Percentiles rank a stretch among this genome's conserved stretches.
Conservation (phyloP, 371 early-diverging fungal species). For the Syncephalastrum monosporum region DNA sequence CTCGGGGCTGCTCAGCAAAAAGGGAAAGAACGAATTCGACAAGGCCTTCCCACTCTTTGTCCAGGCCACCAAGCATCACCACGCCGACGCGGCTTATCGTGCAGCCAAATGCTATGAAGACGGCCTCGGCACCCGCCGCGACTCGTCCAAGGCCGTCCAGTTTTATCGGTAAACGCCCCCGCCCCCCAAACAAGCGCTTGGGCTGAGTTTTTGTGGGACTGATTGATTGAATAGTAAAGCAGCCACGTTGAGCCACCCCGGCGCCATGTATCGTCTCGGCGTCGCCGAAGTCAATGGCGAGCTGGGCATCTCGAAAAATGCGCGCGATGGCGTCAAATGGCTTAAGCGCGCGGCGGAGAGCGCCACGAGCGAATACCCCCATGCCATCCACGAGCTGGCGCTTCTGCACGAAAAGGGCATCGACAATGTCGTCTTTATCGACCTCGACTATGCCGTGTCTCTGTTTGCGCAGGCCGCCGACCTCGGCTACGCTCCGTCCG, state of each 20-base stretch:
- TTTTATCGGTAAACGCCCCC: conserved; percentile 54
- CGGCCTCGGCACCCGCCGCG: conserved; percentile 62
- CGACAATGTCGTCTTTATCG: conserved; percentile 68
- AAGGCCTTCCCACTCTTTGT: conserved; percentile 71
- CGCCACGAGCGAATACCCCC: conserved; percentile 73
- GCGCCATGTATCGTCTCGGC: conserved; percentile 73
- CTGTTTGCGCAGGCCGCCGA: conserved; percentile 74
- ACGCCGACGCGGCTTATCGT: conserved; percentile 68
- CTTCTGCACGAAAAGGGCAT: conserved; percentile 70
- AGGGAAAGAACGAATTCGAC: conserved; percentile 67
- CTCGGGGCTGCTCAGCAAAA: conserved; percentile 54
- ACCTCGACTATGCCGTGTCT: conserved; percentile 72
- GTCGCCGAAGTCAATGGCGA: conserved; percentile 76
- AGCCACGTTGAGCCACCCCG: conserved; percentile 66
- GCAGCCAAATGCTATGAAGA: conserved; percentile 72
- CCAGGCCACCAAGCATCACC: conserved; percentile 68
- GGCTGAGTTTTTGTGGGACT: no score
- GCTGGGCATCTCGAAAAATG: conserved; percentile 55
- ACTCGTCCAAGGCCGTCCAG: conserved; percentile 64
- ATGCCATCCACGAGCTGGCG: conserved; percentile 78
- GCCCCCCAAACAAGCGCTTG: no score
- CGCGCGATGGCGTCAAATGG: conserved; percentile 82
- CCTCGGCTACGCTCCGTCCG: conserved; percentile 76
- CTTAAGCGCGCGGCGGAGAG: conserved; percentile 71
- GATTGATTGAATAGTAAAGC: conserved; percentile 51